A percentile compares a stretch with the other conserved stretches of the same genome.
Conservation (phyloP, 345 rosid genomes). For the Cardamine resedifolia region DNA sequence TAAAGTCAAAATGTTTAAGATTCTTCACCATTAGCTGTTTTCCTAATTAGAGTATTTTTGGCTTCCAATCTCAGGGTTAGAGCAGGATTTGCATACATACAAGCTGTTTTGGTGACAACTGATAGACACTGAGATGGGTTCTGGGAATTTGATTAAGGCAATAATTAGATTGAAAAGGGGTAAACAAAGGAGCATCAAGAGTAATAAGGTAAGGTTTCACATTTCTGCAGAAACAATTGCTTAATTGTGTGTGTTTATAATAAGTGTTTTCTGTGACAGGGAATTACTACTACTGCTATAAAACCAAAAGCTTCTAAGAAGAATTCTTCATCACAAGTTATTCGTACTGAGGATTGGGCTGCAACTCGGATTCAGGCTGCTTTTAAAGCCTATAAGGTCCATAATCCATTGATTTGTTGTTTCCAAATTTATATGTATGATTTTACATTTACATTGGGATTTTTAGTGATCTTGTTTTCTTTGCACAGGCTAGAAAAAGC, state of each 20-base stretch:
- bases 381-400: constrained; percentile 73
- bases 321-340: constrained; percentile 45
- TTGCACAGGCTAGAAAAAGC: constrained; percentile 67
- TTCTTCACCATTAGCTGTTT: background rate
- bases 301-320: constrained; percentile 66
- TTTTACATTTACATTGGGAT: background rate
- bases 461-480: background rate
- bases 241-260: background rate
- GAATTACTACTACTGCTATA: constrained; percentile 46
- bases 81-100: constrained; percentile 11
- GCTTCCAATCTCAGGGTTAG: constrained; percentile 43
- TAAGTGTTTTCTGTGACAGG: constrained; percentile 42
- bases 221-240: background rate
- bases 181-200: constrained; percentile 50
- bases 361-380: constrained; percentile 73
- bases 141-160: constrained; percentile 78
- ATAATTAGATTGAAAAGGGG: constrained; percentile 64
- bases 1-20: background rate
- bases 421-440: background rate
- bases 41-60: background rate
- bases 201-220: constrained; percentile 36
- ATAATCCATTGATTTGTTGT: constrained; percentile 41
- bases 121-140: constrained; percentile 56
- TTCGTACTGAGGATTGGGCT: constrained; percentile 57
- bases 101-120: constrained; percentile 26